A percentile compares a stretch with the other conserved stretches of the same genome.
phyloP scores from a whole-genome alignment of 2,329 filamentous ascomycete genomes.

The Ilyonectria mors-panacis region DNA sequence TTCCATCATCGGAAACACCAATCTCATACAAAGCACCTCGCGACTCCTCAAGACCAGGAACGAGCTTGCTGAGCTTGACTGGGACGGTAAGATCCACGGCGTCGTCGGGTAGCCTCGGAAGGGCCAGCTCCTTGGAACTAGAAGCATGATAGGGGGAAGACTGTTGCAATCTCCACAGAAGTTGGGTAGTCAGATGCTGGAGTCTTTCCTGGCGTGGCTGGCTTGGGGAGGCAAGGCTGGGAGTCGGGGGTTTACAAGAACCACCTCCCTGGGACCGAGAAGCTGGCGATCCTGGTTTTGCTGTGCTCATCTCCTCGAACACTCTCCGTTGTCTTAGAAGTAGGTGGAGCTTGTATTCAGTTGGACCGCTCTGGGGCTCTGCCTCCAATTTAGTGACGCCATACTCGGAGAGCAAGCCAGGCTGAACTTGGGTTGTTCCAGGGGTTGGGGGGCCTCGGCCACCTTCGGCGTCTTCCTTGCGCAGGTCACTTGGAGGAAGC shows the following conservation, averaged over 20 bases:
- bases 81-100: conserved; percentile 62
- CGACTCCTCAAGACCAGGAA: conserved; percentile 91
- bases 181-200: conserved; percentile 92
- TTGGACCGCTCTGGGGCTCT: conserved; percentile 94
- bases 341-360: conserved; percentile 96
- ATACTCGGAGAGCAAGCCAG: conserved; percentile 70
- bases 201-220: conserved; percentile 87
- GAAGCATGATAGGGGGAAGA: conserved; percentile 92
- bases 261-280: conserved; percentile 17
- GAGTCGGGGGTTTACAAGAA: conserved; percentile 35
- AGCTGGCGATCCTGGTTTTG: conserved; percentile 16
- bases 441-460: conserved; percentile 32
- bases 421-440: conserved; percentile 45
- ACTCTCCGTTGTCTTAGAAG: conserved; percentile 83
- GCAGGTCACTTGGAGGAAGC: conserved; percentile 72
- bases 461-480: conserved; percentile 53
- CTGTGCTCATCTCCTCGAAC: conserved; percentile 80
- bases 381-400: conserved; percentile 84
- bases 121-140: conserved; percentile 79
- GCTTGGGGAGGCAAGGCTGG: conserved; percentile 64
- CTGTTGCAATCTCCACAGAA: conserved; percentile 95
- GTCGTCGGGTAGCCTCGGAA: conserved; percentile 82
- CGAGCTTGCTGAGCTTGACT: conserved; percentile 68
- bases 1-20: conserved; percentile 94
- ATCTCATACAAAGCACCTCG: conserved; percentile 96